Percentiles rank a stretch among this genome's conserved stretches.
phyloP scores from a whole-genome alignment of 2,329 filamentous ascomycete species.

The Alternaria sp. region DNA sequence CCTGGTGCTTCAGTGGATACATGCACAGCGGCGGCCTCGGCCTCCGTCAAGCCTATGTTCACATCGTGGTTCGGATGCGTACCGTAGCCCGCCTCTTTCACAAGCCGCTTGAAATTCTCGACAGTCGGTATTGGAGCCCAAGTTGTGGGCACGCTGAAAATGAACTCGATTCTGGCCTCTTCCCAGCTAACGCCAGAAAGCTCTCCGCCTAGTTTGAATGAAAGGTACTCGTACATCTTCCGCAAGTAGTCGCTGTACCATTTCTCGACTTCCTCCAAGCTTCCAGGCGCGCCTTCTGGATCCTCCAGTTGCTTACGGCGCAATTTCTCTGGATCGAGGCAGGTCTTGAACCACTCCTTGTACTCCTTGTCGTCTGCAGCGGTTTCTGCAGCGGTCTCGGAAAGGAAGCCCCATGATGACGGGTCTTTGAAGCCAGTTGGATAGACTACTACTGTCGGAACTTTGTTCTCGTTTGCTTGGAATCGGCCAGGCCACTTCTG shows the following conservation, averaged over 20 bases:
- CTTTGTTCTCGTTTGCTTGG: constrained; percentile 64
- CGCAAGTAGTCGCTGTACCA: constrained; percentile 61
- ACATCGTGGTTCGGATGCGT: constrained; percentile 48
- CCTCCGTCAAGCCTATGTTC: constrained; percentile 60
- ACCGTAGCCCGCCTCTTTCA: constrained; percentile 61
- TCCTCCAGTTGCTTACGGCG: constrained; percentile 54
- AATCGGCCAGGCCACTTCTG: constrained; percentile 64
- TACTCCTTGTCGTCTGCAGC: constrained; percentile 55
- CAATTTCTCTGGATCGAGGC: constrained; percentile 59
- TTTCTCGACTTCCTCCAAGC: constrained; percentile 55
- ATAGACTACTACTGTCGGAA: constrained; percentile 62
- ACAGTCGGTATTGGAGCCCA: constrained; percentile 62
- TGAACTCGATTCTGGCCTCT: constrained; percentile 60
- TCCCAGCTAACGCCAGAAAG: constrained; percentile 49
- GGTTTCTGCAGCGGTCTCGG: constrained; percentile 49
- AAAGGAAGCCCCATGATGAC: constrained; percentile 64
- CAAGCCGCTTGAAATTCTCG: constrained; percentile 60
- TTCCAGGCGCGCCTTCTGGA: constrained; percentile 54
- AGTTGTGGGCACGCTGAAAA: constrained; percentile 67
- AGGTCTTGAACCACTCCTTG: constrained; percentile 66
- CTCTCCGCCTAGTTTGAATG: constrained; percentile 47
- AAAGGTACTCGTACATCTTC: constrained; percentile 60
- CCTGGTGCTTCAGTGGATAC: constrained; percentile 50
- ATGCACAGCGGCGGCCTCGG: constrained; percentile 63
- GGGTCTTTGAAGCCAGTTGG: constrained; percentile 47